These are phyloP conservation scores for Tirmania nivea DNA, from an alignment of 495 filamentous ascomycete species.

Conservation along the genomic window DNA sequence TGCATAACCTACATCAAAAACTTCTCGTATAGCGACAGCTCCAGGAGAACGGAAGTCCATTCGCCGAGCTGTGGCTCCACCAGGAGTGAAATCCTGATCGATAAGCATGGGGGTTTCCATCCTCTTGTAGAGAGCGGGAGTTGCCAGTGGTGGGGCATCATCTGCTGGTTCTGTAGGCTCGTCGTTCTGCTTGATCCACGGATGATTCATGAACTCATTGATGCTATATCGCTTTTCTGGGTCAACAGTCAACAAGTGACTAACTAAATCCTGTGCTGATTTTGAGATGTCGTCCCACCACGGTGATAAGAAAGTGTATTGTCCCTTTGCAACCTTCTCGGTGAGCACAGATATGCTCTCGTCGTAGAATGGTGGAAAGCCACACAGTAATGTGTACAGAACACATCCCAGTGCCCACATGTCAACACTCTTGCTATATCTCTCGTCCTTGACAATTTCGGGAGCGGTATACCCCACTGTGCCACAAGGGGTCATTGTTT, in stretches of 20 bases:
- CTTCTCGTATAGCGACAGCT: slow-evolving; percentile 82
- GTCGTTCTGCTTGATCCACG: slow-evolving; percentile 65
- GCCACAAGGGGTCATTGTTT: slow-evolving; percentile 98
- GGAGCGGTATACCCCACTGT: slow-evolving; percentile 98
- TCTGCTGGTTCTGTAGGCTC: slow-evolving; percentile 52
- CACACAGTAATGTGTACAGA: slow-evolving; percentile 86
- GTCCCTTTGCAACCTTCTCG: slow-evolving; percentile 88
- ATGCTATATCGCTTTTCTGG: slow-evolving; percentile 81
- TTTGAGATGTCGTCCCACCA: slow-evolving; percentile 99
- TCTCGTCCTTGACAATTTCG: slow-evolving; percentile 96
- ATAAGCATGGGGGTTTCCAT: slow-evolving; percentile 26
- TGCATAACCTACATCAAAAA: slow-evolving; percentile 92
- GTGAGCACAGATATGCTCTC: slow-evolving; percentile 93
- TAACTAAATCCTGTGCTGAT: slow-evolving; percentile 79
- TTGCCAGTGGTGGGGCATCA: slow-evolving; percentile 58
- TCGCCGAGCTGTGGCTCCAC: slow-evolving; percentile 35
- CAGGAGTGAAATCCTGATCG: slow-evolving; percentile 26
- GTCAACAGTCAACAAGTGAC: slow-evolving; percentile 80
- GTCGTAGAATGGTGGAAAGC: slow-evolving; percentile 97
- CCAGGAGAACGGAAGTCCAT: slow-evolving; percentile 93
- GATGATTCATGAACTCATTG: slow-evolving; percentile 68
- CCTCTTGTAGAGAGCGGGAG: slow-evolving; percentile 32
- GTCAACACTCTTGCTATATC: slow-evolving; percentile 95
- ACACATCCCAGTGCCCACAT: slow-evolving; percentile 99
- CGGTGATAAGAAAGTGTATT: slow-evolving; percentile 93